Conservation (phyloP, 1,284 basidiomycete species). For the Boletus semigastroideus region DNA sequence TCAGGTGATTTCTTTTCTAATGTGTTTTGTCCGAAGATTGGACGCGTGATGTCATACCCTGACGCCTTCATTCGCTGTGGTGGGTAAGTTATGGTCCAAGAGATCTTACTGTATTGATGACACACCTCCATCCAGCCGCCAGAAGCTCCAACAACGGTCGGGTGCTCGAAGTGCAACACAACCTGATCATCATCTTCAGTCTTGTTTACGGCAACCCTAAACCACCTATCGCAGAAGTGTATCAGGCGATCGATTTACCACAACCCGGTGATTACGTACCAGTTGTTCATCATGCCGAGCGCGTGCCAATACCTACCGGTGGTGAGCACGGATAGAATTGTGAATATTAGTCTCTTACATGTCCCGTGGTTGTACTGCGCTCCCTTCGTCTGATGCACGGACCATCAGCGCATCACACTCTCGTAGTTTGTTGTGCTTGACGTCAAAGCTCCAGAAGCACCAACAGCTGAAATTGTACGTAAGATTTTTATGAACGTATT, state of each 20-base stretch:
- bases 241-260: background rate
- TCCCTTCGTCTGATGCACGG: constrained; percentile 58
- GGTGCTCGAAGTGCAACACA: constrained; percentile 58
- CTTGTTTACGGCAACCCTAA: constrained; percentile 53
- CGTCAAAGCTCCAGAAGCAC: constrained; percentile 61
- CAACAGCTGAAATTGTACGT: constrained; percentile 44
- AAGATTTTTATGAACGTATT: background rate
- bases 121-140: constrained; percentile 63
- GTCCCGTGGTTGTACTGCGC: constrained; percentile 48
- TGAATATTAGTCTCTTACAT: constrained; percentile 34
- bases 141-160: constrained; percentile 52
- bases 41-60: constrained; percentile 47
- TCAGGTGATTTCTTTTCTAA: constrained; percentile 1
- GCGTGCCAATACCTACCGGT: constrained; percentile 45
- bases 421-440: constrained; percentile 39
- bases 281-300: constrained; percentile 62
- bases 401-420: constrained; percentile 46
- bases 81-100: constrained; percentile 1
- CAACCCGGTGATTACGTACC: constrained; percentile 24
- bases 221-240: constrained; percentile 45
- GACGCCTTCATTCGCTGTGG: constrained; percentile 46
- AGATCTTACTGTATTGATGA: background rate
- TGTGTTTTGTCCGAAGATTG: constrained; percentile 35
- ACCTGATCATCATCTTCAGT: constrained; percentile 29
- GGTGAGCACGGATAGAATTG: constrained; percentile 3